Evolutionary conservation across 208 protist genomes (phyloP), one percentile per base, ranked within the genome.

Genomic region (Wallacemonas sp.): DNA sequence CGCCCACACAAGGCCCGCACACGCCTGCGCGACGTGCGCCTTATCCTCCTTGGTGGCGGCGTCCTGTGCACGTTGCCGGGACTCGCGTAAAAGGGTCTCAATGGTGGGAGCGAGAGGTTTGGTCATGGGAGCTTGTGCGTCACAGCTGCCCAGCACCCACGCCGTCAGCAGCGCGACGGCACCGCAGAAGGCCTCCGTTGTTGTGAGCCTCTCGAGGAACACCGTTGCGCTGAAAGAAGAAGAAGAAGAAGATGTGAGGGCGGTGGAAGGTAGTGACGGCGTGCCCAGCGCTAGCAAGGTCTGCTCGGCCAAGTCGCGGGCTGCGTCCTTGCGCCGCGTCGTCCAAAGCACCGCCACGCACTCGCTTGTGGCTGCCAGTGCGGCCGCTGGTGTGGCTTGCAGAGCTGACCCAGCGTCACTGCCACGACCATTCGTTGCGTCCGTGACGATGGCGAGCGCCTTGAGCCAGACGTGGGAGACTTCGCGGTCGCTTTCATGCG

Each of bases 1-100:
- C 14, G 52, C 52, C 52, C 52, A 58, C 30, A 58, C 30, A 0
- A 58, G 52, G 11, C 26, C 52, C 5, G 52, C 52, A 38, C 52
- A 58, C 12, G 32, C 52, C 30, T 58, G 52, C 30, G 52, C 52
- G 9, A 58, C 52, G 52, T 58, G 30, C 6, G 52, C 26, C 32
- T 58, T 58, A 5, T 58, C 52, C 3, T 39, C 52, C 32, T 58
- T 33, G 11, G 11, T 24, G 12, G 52, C 52, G 27, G 11, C 17
- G 14, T n/a, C n/a, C n/a, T 58, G 52, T 27, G 52, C 26, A 14
- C 32, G 52, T n/a, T 9, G 2, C 19, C 21, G 34, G n/a, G 52
- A 33, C 12, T 19, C 52, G 3, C 14, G 29, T 30, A 58, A 29
- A 9, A 38, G 9, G n/a, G 32, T 11, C 52, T 58, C 52, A 34